These are phyloP conservation scores for Nicotiana undulata DNA, from an alignment of 257 asterid genomes.

Conservation along the genomic window DNA sequence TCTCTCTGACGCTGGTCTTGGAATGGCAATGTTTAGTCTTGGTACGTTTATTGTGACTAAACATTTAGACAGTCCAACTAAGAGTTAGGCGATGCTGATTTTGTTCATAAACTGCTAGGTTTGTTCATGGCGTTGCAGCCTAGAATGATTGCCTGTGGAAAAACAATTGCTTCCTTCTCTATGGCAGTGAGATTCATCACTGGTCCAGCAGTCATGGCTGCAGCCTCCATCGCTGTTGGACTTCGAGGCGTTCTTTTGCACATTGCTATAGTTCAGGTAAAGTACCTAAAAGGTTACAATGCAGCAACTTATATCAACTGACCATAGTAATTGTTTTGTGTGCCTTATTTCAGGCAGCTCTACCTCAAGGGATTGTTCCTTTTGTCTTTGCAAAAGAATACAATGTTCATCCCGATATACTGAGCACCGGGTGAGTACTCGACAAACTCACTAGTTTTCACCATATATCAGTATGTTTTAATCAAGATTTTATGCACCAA, in stretches of 20 bases:
- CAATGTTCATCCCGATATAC: constrained; percentile 61
- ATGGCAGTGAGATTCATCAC: constrained; percentile 55
- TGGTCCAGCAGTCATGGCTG: constrained; percentile 76
- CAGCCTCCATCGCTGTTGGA: constrained; percentile 59
- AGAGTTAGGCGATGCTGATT: background rate
- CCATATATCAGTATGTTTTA: background rate
- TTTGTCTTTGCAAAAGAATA: constrained; percentile 71
- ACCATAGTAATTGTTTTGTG: background rate
- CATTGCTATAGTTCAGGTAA: constrained; percentile 65
- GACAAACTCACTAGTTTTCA: background rate
- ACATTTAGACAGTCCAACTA: background rate
- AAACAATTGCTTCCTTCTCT: constrained; percentile 46
- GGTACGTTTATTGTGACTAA: constrained; percentile 21
- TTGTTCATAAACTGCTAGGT: constrained; percentile 26
- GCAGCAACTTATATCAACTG: background rate
- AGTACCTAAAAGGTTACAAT: background rate
- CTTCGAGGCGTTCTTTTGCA: constrained; percentile 56
- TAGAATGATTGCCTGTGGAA: constrained; percentile 58
- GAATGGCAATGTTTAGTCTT: constrained; percentile 82
- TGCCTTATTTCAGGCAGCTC: constrained; percentile 45
- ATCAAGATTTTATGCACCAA: background rate
- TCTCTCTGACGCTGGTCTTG: constrained; percentile 71
- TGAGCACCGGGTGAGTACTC: constrained; percentile 58
- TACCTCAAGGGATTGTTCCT: constrained; percentile 70
- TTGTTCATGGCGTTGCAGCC: constrained; percentile 76